Conservation (phyloP, 2,329 filamentous ascomycete species). For the Ceratocystis albifundus region DNA sequence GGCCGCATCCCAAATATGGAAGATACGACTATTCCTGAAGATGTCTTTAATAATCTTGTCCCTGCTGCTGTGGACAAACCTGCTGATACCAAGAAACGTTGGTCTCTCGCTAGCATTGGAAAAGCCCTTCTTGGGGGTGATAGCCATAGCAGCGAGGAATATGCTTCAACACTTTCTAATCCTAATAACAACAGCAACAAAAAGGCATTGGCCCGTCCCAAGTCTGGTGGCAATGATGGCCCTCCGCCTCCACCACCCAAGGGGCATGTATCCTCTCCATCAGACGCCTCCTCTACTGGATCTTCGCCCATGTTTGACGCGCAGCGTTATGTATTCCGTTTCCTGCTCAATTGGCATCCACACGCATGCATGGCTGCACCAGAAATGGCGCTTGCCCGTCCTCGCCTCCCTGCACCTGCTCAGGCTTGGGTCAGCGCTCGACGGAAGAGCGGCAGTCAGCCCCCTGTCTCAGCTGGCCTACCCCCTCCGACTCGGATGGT, state of each 20-base stretch:
- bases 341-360: slow-evolving; percentile 56
- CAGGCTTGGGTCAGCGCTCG: slow-evolving; percentile 48
- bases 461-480: slow-evolving; percentile 31
- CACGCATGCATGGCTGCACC: slow-evolving; percentile 29
- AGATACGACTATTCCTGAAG: slow-evolving; percentile 25
- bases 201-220: neutral
- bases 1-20: slow-evolving; percentile 28
- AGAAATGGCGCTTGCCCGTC: slow-evolving; percentile 47
- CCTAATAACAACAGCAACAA: slow-evolving; percentile 26
- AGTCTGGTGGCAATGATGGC: slow-evolving; percentile 7
- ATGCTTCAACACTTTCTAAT: slow-evolving; percentile 25
- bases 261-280: slow-evolving; percentile 31
- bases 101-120: slow-evolving; percentile 52
- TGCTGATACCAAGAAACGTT: slow-evolving; percentile 44
- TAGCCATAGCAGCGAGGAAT: slow-evolving; percentile 16
- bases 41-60: slow-evolving; percentile 26
- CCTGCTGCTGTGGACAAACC: slow-evolving; percentile 25
- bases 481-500: slow-evolving; percentile 38
- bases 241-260: slow-evolving; percentile 31
- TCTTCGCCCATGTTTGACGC: slow-evolving; percentile 45
- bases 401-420: slow-evolving; percentile 58
- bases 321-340: slow-evolving; percentile 58
- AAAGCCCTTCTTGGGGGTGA: slow-evolving; percentile 40
- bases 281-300: slow-evolving; percentile 43
- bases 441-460: slow-evolving; percentile 32